Evolutionary conservation across 257 asterid genomes (phyloP), one percentile per base, ranked within the genome.

Genomic region (Nicotiana tomentosiformis): DNA sequence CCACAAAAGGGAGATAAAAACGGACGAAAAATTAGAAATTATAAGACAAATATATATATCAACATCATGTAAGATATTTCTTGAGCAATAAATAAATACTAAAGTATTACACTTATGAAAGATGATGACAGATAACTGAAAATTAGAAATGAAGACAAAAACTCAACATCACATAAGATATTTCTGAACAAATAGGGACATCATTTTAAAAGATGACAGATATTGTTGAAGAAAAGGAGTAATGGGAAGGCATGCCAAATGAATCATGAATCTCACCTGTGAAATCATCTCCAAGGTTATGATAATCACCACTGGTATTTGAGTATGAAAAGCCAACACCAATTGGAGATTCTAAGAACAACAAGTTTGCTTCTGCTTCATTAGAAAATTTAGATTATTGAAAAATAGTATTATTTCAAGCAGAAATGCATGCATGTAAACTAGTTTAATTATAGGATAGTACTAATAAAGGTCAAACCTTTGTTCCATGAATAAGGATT

Each of bases 321-420:
- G 98, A 83, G 88, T 93, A 95, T 35, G 99, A 93, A 89, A 90
- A 95, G 83, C 99, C 98, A 80, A 93, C 98, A 83, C 99, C 99
- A 74, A 91, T 81, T 16, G 99, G 98, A 86, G 99, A 95, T 82
- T 95, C 98, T 85, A 95, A 77, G 90, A 95, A 95, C 85, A 95
- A 86, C 84, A 95, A 72, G 87, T 95, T 95, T 86, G 99, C 98
- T 82, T 93, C 99, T 95, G 95, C 88, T 87, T 80, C 85, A 84
- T 78, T 82, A 88, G 65, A 87, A 23, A 23, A 49, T 72, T 10
- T 80, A 77, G 58, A 53, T 53, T 53, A 53, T 53, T 53, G 58
- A 53, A 53, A 53, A 32, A 3, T 32, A 32, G 4, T 32, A 32
- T 3, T 32, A 53, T 3, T 15, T 11, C 58, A 53, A 16, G n/a